Evolutionary conservation across 2,329 filamentous ascomycete genomes (phyloP).

Genomic region (Lasiodiplodia sp.): DNA sequence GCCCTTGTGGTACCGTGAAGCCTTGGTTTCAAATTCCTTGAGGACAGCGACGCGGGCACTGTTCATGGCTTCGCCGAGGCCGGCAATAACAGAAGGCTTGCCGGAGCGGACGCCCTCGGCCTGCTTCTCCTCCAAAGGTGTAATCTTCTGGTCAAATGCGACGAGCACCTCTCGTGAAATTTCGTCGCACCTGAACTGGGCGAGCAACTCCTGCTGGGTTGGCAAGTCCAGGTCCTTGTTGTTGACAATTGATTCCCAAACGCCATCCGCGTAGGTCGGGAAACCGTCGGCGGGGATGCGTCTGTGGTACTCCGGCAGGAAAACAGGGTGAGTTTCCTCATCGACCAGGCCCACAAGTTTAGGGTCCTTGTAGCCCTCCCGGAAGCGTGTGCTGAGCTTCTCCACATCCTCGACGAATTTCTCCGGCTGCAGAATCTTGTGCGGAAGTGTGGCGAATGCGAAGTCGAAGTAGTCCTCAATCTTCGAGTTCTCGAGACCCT

Average conservation of each 20-base stretch:
- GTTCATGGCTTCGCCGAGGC: slow-evolving; percentile 77
- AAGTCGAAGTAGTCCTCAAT: slow-evolving; percentile 99
- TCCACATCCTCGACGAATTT: slow-evolving; percentile 84
- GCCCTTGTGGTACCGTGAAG: slow-evolving; percentile 94
- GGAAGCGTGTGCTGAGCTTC: slow-evolving; percentile 81
- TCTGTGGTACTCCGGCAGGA: slow-evolving; percentile 93
- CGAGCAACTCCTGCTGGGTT: slow-evolving; percentile 94
- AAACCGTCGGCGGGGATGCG: slow-evolving; percentile 98
- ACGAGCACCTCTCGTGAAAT: slow-evolving; percentile 89
- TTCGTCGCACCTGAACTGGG: slow-evolving; percentile 97
- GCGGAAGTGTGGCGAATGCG: slow-evolving; percentile 91
- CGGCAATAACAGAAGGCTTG: slow-evolving; percentile 73
- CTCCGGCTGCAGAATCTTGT: slow-evolving; percentile 95
- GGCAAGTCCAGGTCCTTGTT: slow-evolving; percentile 98
- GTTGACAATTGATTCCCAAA: slow-evolving; percentile 98
- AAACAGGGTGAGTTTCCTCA: slow-evolving; percentile 78
- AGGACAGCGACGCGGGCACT: slow-evolving; percentile 75
- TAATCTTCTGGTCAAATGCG: slow-evolving; percentile 81
- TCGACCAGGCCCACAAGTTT: slow-evolving; percentile 69
- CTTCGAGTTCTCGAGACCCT: slow-evolving; percentile 82
- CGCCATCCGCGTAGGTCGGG: slow-evolving; percentile 86
- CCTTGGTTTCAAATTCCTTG: slow-evolving; percentile 86
- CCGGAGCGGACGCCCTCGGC: slow-evolving; percentile 77
- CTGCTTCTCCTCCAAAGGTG: slow-evolving; percentile 86
- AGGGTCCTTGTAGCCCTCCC: slow-evolving; percentile 76